Evolutionary conservation across 805 yeast genomes (phyloP).

Genomic region (Wickerhamomyces strasburgensis): DNA sequence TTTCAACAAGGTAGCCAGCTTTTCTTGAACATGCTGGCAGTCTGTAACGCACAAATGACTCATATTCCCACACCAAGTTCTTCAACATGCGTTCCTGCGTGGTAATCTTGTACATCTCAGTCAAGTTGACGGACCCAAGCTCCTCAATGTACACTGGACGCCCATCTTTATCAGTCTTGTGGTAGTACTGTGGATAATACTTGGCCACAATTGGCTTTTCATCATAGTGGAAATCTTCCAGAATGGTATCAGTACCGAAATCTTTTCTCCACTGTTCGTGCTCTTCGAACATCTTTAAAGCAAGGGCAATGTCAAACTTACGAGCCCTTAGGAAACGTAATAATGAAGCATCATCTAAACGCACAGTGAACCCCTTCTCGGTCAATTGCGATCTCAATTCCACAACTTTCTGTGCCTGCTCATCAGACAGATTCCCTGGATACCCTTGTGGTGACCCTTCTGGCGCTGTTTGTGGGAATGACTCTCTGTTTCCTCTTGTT

Average conservation of each 20-base stretch:
- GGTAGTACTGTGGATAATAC: slow-evolving; percentile 94
- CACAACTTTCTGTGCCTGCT: slow-evolving; percentile 56
- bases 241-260: slow-evolving; percentile 80
- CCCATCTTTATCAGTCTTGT: slow-evolving; percentile 94
- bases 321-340: slow-evolving; percentile 90
- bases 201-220: slow-evolving; percentile 89
- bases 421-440: slow-evolving; percentile 72
- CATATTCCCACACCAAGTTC: slow-evolving; percentile 97
- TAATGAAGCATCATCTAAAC: slow-evolving; percentile 83
- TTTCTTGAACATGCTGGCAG: slow-evolving; percentile 93
- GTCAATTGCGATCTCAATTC: slow-evolving; percentile 53
- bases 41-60: slow-evolving; percentile 76
- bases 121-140: slow-evolving; percentile 83
- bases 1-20: slow-evolving; percentile 74
- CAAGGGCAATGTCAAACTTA: slow-evolving; percentile 78
- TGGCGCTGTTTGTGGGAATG: slow-evolving; percentile 71
- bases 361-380: slow-evolving; percentile 63
- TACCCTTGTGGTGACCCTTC: slow-evolving; percentile 64
- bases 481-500: slow-evolving; percentile 22
- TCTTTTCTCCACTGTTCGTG: slow-evolving; percentile 92
- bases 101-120: slow-evolving; percentile 89
- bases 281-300: slow-evolving; percentile 74
- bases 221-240: slow-evolving; percentile 83
- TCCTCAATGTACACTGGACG: slow-evolving; percentile 95
- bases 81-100: slow-evolving; percentile 93